Evolutionary conservation across 1,284 basidiomycete genomes (phyloP).

Genomic region (Irpex sp.): DNA sequence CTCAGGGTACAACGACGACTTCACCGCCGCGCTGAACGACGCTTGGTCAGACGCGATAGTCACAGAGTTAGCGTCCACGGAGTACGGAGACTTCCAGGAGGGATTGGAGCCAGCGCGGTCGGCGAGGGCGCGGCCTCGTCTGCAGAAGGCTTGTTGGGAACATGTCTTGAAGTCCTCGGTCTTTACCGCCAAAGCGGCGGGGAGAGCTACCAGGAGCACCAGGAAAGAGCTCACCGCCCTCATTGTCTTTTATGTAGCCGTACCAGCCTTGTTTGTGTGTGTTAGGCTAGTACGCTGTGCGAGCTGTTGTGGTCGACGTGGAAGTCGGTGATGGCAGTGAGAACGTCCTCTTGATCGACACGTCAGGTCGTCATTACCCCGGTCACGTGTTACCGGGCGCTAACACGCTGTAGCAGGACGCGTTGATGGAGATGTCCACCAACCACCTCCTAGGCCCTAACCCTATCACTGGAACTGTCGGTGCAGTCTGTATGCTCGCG

Average conservation of each 20-base stretch:
- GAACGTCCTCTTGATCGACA: neutral
- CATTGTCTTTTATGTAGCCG: constrained; percentile 14
- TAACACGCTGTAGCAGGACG: neutral
- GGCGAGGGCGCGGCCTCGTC: constrained; percentile 80
- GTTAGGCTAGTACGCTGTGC: neutral
- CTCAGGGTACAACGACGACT: constrained; percentile 78
- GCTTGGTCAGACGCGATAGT: constrained; percentile 51
- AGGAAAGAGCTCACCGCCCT: constrained; percentile 20
- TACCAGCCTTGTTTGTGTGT: neutral
- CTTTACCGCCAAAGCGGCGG: constrained; percentile 54
- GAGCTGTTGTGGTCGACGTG: neutral
- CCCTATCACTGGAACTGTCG: too few relatives aligned
- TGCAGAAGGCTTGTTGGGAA: constrained; percentile 87
- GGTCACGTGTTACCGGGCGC: constrained; percentile 3
- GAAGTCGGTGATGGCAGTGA: neutral
- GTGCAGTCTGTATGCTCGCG: neutral
- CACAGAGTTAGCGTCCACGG: constrained; percentile 55
- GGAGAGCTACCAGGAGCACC: constrained; percentile 29
- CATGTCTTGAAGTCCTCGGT: constrained; percentile 89
- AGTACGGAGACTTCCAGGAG: constrained; percentile 83
- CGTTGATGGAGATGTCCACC: neutral
- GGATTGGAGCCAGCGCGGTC: constrained; percentile 53
- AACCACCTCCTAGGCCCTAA: too few relatives aligned
- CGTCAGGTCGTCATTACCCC: neutral
- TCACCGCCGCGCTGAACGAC: constrained; percentile 66